phyloP scores from a whole-genome alignment of 2,329 filamentous ascomycete species.

The Fusarium tupiense region DNA sequence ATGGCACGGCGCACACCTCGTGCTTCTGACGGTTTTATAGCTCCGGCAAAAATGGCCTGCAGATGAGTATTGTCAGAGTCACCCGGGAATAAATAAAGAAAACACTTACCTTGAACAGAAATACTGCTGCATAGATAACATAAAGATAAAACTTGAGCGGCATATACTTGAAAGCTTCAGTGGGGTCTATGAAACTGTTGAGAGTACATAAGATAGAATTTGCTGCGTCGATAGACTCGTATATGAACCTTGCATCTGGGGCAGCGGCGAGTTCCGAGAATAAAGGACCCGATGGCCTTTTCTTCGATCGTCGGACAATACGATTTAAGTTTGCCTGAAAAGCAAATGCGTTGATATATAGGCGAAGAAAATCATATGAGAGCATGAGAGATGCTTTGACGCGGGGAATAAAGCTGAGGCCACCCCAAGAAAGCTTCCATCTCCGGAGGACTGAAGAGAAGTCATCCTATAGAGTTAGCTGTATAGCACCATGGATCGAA shows the following conservation, averaged over 20 bases:
- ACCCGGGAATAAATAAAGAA: fast-evolving
- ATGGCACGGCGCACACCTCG: constrained; percentile 67
- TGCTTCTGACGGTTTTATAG: constrained; percentile 64
- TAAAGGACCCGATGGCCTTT: constrained; percentile 48
- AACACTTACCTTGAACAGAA: constrained; percentile 66
- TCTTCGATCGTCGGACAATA: constrained; percentile 47
- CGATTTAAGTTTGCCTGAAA: constrained; percentile 75
- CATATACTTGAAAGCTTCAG: constrained; percentile 69
- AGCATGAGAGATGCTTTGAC: constrained; percentile 75
- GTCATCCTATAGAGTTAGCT: constrained; percentile 60
- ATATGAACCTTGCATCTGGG: constrained; percentile 73
- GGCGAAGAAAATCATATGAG: constrained; percentile 76
- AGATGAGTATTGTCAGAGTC: neutral
- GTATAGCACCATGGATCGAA: fast-evolving
- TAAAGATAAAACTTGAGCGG: constrained; percentile 71
- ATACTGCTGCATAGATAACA: constrained; percentile 71
- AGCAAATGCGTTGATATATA: constrained; percentile 80
- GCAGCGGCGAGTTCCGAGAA: constrained; percentile 67
- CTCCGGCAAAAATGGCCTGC: constrained; percentile 55
- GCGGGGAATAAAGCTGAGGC: constrained; percentile 69
- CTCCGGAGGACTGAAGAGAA: constrained; percentile 74
- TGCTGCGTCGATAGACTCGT: constrained; percentile 71
- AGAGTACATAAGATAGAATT: constrained; percentile 69
- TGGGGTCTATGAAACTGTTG: constrained; percentile 67
- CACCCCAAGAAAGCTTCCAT: constrained; percentile 77